Evolutionary conservation across 176 grass and related monocot genomes (phyloP), one percentile per base, ranked within the genome.

Genomic region (Tillandsia fasciculata): DNA sequence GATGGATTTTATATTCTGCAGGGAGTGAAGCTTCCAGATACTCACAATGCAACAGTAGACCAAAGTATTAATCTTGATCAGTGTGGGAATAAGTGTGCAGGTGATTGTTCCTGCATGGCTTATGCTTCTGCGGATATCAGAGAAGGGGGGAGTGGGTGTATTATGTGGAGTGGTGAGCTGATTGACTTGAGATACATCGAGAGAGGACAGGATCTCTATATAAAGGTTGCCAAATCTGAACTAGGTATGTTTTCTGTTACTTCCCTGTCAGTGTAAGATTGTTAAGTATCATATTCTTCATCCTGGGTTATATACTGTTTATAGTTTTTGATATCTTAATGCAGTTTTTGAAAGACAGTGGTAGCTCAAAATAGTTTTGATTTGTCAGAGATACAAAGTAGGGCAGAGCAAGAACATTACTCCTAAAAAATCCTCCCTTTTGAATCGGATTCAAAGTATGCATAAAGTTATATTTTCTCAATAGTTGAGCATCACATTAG

Each of bases 91-190:
- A 73, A 72, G 50, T 87, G 85, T 57, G 64, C 77, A 22, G 15
- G 28, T 0, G 77, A 89, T 74, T 93, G 90, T 27, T 93, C 83
- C 0, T 93, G 90, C 26, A 15, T 78, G 17, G 86, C 86, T 42
- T 93, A 72, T 27, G 71, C 90, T 0, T 68, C n/a, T 1, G 42
- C 1, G 0, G 73, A 81, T 72, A 29, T 63, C 49, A 72, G 50
- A 23, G 82, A 50, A 8, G 64, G 79, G 23, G 63, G 80, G 50
- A 80, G 50, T 52, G 80, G 80, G 33, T 94, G 90, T 64, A 23
- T 94, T 1, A 52, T 88, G 66, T 93, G 86, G 90, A 48, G 52
- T 3, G 70, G 10, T 81, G 77, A 73, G 52, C 78, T 93, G 66
- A 23, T 77, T 7, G 86, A 93, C 65, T 67, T 24, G 0, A 74